Conservation (phyloP, 768 basidiomycete genomes). For the Termitomyces sp. region DNA sequence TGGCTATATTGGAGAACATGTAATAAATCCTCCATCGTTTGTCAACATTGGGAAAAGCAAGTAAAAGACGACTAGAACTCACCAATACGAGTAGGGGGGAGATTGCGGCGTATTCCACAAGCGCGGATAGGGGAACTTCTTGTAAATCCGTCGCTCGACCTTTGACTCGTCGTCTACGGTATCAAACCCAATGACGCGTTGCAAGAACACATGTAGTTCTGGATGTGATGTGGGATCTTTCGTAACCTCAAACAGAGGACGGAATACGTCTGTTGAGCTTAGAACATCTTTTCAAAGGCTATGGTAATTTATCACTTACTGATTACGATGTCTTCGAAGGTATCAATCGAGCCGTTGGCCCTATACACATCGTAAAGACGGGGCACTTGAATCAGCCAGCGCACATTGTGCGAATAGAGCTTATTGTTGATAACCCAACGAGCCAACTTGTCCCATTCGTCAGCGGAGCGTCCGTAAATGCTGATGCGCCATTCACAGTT, state of each 20-base stretch:
- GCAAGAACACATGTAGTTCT: conserved; percentile 91
- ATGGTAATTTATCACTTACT: conserved; percentile 41
- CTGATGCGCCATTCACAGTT: conserved; percentile 98
- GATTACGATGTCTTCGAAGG: conserved; percentile 85
- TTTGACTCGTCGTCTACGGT: conserved; percentile 99
- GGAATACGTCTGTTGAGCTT: conserved; percentile 69
- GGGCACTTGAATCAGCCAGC: conserved; percentile 96
- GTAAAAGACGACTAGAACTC: conserved; percentile 14
- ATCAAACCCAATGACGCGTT: conserved; percentile 94
- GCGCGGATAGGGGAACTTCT: conserved; percentile 88
- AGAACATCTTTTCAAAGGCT: not conserved
- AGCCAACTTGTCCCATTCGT: conserved; percentile 98
- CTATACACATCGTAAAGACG: conserved; percentile 96
- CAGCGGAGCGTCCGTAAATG: conserved; percentile 77
- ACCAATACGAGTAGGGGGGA: conserved; percentile 97
- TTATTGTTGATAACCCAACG: conserved; percentile 96
- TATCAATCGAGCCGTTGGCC: conserved; percentile 72
- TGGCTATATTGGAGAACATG: conserved; percentile 95
- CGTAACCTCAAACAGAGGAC: conserved; percentile 93
- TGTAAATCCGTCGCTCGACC: conserved; percentile 82
- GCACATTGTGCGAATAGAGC: conserved; percentile 91
- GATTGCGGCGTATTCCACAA: conserved; percentile 88
- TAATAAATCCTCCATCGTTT: conserved; percentile 75
- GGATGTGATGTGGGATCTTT: conserved; percentile 86
- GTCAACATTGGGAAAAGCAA: not conserved